Conservation (phyloP, 768 basidiomycete genomes). For the Russula sp. region DNA sequence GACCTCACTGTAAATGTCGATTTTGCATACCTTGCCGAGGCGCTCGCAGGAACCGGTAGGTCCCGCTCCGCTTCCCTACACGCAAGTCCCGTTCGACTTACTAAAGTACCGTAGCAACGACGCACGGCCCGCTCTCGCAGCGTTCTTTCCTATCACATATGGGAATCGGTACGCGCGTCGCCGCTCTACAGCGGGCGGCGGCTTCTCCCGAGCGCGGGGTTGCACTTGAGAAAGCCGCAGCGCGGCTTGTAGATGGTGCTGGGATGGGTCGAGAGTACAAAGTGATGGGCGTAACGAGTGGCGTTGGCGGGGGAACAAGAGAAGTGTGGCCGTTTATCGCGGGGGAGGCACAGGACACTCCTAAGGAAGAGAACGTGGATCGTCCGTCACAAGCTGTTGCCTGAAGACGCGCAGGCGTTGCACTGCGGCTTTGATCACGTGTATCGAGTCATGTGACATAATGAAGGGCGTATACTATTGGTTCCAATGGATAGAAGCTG, state of each 20-base stretch:
- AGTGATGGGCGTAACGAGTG: conserved; percentile 58
- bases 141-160: conserved; percentile 72
- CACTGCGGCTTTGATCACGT: too few relatives aligned
- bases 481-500: too few relatives aligned
- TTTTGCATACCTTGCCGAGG: conserved; percentile 83
- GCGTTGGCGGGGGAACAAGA: background rate
- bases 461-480: too few relatives aligned
- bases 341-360: background rate
- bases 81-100: background rate
- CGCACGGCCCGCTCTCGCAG: conserved; percentile 74
- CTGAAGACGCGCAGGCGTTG: too few relatives aligned
- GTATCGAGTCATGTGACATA: too few relatives aligned
- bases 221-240: conserved; percentile 57
- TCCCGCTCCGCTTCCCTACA: conserved; percentile 9
- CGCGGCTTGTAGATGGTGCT: conserved; percentile 68
- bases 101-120: conserved; percentile 37
- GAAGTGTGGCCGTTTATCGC: background rate
- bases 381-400: too few relatives aligned
- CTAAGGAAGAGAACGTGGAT: too few relatives aligned
- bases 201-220: conserved; percentile 47
- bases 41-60: conserved; percentile 63
- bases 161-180: conserved; percentile 67
- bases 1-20: conserved; percentile 98
- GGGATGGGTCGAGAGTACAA: conserved; percentile 91
- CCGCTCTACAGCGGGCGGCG: conserved; percentile 55